phyloP scores from a whole-genome alignment of 176 grass and related monocot species.

The Saccharum spontaneum region DNA sequence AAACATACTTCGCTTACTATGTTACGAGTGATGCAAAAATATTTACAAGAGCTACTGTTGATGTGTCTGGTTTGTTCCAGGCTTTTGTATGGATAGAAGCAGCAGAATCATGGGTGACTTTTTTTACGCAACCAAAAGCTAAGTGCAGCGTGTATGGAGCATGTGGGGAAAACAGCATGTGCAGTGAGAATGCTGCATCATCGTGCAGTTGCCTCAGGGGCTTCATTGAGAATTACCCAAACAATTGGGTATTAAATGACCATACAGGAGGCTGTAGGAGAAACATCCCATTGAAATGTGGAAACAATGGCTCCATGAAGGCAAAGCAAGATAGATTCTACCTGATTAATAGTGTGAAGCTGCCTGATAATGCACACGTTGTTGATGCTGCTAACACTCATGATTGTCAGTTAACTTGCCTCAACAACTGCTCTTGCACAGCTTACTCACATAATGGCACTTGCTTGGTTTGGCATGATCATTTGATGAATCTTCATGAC shows the following conservation, averaged over 20 bases:
- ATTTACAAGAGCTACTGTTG: background rate
- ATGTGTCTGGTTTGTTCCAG: background rate
- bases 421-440: conserved; percentile 40
- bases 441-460: conserved; percentile 36
- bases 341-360: background rate
- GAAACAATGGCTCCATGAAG: background rate
- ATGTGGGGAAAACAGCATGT: conserved; percentile 41
- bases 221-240: conserved; percentile 16
- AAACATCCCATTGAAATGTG: conserved; percentile 27
- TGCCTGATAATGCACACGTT: conserved; percentile 13
- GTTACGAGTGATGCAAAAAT: background rate
- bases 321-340: conserved; percentile 24
- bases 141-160: conserved; percentile 27
- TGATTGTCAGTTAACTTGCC: conserved; percentile 21
- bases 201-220: conserved; percentile 45
- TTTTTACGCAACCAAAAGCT: conserved; percentile 2
- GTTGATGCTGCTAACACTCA: background rate
- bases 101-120: background rate
- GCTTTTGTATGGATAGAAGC: background rate
- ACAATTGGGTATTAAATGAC: conserved; percentile 21
- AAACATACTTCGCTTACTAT: conserved; percentile 33
- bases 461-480: conserved; percentile 39
- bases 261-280: conserved; percentile 35
- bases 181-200: conserved; percentile 4
- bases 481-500: conserved; percentile 47